A percentile compares a stretch with the other conserved stretches of the same genome.
These are phyloP conservation scores for Populus pruinosa DNA, from an alignment of 345 rosid species.

Conservation along the genomic window DNA sequence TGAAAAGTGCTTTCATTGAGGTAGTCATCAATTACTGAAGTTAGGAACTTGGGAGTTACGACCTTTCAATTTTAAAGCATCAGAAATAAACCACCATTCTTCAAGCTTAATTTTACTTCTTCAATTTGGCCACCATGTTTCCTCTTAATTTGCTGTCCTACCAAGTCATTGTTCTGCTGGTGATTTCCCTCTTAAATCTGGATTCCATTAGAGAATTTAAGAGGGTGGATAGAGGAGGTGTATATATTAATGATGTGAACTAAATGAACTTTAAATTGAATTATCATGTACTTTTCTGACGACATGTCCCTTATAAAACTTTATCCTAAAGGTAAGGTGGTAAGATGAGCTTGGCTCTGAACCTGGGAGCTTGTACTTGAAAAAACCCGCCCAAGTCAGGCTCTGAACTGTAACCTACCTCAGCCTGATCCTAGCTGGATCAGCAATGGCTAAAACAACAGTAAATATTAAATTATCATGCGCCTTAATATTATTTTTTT, in stretches of 20 bases:
- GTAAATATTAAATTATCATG: too few species aligned
- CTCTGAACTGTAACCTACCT: background rate
- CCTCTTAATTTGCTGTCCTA: background rate
- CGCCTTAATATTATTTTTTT: too few species aligned
- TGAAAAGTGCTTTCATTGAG: too few species aligned
- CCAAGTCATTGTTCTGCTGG: background rate
- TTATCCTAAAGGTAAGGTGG: background rate
- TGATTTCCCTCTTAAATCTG: background rate
- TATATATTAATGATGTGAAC: background rate
- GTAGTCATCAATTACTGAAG: too few species aligned
- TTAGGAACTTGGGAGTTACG: background rate
- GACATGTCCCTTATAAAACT: too few species aligned
- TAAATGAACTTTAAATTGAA: background rate
- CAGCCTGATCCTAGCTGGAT: background rate
- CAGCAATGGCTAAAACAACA: background rate
- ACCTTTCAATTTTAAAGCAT: background rate
- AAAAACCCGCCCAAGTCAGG: background rate
- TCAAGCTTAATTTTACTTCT: background rate
- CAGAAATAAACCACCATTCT: background rate
- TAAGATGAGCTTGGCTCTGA: background rate
- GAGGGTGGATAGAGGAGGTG: background rate
- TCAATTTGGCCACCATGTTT: background rate
- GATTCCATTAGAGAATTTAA: background rate
- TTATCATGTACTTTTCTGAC: background rate
- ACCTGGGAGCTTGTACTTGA: background rate